Conservation (phyloP, 495 filamentous ascomycete genomes). For the Neurospora discreta region DNA sequence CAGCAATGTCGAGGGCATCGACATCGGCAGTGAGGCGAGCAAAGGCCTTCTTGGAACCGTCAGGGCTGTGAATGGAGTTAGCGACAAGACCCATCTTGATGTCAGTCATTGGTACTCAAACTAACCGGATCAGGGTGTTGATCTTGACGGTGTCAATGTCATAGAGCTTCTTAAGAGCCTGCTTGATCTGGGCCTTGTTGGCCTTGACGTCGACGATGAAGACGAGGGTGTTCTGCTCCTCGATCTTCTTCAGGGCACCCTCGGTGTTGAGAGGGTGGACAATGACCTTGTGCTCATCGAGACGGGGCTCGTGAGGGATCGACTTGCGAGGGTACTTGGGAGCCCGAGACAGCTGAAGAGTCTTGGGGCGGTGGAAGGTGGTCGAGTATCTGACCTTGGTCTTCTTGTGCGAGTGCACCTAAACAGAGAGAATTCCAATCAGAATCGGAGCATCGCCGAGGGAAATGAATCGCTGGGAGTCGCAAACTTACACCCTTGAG, state of each 20-base stretch:
- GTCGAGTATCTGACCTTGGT: constrained; percentile 86
- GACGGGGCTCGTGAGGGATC: constrained; percentile 74
- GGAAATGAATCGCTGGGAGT: not conserved
- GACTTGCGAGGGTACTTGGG: constrained; percentile 97
- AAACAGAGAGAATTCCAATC: constrained; percentile 4
- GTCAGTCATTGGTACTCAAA: constrained; percentile 4
- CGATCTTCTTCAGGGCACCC: constrained; percentile 99
- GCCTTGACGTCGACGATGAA: constrained; percentile 98
- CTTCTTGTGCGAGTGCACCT: constrained; percentile 72
- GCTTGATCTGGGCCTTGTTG: constrained; percentile 99
- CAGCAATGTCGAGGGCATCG: constrained; percentile 97
- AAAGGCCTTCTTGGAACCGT: constrained; percentile 97
- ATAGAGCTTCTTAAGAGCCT: constrained; percentile 97
- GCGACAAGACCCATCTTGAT: not conserved
- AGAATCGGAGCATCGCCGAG: not conserved
- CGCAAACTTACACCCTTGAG: constrained; percentile 68
- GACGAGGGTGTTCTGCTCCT: constrained; percentile 99
- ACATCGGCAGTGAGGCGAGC: constrained; percentile 89
- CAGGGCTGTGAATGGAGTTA: constrained; percentile 49
- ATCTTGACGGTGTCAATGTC: constrained; percentile 97
- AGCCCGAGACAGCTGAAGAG: constrained; percentile 75
- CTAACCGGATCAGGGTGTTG: constrained; percentile 94
- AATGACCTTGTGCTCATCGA: constrained; percentile 88
- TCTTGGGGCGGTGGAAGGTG: constrained; percentile 96
- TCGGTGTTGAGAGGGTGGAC: constrained; percentile 86